Conservation (phyloP, 2,329 filamentous ascomycete species). For the Talaromyces sp. region DNA sequence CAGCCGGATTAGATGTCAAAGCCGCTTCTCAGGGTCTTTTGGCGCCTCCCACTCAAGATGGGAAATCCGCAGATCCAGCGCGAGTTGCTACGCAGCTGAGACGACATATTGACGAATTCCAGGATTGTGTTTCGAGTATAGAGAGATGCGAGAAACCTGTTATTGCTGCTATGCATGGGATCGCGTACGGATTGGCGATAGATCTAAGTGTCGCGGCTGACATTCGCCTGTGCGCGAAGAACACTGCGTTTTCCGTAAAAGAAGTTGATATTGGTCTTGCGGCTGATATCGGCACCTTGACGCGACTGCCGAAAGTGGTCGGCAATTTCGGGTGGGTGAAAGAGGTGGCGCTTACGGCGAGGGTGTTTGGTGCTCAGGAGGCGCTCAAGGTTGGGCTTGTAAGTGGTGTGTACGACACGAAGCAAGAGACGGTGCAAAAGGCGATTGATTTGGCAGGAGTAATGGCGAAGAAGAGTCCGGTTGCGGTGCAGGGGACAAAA, state of each 20-base stretch:
- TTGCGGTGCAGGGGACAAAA: constrained; percentile 84
- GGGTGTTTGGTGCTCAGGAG: constrained; percentile 44
- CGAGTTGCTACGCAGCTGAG: constrained; percentile 61
- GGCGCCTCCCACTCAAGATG: constrained; percentile 20
- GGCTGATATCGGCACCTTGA: constrained; percentile 48
- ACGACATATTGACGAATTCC: constrained; percentile 72
- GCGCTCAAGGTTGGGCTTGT: constrained; percentile 45
- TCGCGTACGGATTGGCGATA: constrained; percentile 72
- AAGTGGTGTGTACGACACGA: constrained; percentile 42
- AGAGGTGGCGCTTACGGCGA: constrained; percentile 45
- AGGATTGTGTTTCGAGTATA: constrained; percentile 68
- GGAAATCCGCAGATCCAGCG: constrained; percentile 55
- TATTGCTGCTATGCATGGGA: constrained; percentile 74
- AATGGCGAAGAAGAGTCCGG: constrained; percentile 77
- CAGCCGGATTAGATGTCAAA: constrained; percentile 77
- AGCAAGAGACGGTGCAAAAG: constrained; percentile 59
- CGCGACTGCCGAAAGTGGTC: constrained; percentile 46
- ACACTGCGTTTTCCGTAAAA: constrained; percentile 43
- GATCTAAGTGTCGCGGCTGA: constrained; percentile 52
- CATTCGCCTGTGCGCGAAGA: constrained; percentile 38
- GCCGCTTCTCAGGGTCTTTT: constrained; percentile 50
- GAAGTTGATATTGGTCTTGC: constrained; percentile 50
- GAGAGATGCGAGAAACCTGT: constrained; percentile 92
- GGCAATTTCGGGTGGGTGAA: constrained; percentile 48
- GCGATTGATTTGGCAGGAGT: constrained; percentile 61